These are phyloP conservation scores for Penicillium polonicum DNA, from an alignment of 2,329 filamentous ascomycete species.

Conservation along the genomic window DNA sequence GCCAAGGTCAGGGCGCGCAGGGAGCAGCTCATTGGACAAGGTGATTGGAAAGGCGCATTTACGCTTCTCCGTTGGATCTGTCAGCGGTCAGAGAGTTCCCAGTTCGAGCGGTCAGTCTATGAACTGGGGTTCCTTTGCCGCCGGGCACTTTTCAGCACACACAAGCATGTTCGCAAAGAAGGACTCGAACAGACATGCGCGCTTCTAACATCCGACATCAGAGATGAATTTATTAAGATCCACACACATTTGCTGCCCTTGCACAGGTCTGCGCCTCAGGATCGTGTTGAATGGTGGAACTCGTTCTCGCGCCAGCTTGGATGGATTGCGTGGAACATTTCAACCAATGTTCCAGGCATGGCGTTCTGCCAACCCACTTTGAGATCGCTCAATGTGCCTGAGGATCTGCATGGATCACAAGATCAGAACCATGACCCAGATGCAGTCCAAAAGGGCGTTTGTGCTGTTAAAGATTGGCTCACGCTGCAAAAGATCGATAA, in stretches of 20 bases:
- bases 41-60: slow-evolving; percentile 27
- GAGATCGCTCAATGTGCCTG: neutral
- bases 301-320: slow-evolving; percentile 24
- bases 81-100: slow-evolving; percentile 21
- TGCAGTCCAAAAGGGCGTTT: neutral
- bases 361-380: neutral
- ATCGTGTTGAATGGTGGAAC: slow-evolving; percentile 16
- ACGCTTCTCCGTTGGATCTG: slow-evolving; percentile 27
- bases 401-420: neutral
- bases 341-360: slow-evolving; percentile 2
- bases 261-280: slow-evolving; percentile 11
- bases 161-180: slow-evolving; percentile 5
- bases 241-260: neutral
- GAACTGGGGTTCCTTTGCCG: slow-evolving; percentile 30
- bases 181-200: slow-evolving; percentile 7
- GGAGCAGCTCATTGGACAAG: slow-evolving; percentile 1
- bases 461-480: neutral
- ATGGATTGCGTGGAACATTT: slow-evolving; percentile 27
- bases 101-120: slow-evolving; percentile 27
- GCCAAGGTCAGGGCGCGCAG: slow-evolving; percentile 9
- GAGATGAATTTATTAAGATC: slow-evolving; percentile 13
- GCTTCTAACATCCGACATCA: slow-evolving; percentile 15
- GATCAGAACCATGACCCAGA: neutral
- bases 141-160: slow-evolving; percentile 20
- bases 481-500: neutral